These are phyloP conservation scores for Phytopythium ostracodes DNA, from an alignment of 352 stramenopile species.

Conservation along the genomic window DNA sequence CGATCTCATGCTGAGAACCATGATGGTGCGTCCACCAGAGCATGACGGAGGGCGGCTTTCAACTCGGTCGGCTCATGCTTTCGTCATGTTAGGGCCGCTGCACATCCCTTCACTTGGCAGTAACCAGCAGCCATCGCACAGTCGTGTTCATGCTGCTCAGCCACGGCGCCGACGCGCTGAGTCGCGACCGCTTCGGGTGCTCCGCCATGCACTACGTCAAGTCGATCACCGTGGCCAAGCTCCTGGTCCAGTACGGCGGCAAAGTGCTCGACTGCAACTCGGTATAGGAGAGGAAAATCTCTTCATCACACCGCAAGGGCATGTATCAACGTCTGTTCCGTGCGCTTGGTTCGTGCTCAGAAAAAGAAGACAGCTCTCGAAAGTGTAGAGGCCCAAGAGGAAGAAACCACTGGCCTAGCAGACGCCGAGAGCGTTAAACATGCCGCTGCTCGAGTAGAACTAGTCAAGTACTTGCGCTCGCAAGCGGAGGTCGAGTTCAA, in stretches of 20 bases:
- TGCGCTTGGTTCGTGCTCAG: slow-evolving; percentile 13
- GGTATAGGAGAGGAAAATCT: too few relatives aligned
- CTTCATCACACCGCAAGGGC: background rate
- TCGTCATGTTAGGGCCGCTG: slow-evolving; percentile 37
- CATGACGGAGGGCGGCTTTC: background rate
- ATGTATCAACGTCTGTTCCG: background rate
- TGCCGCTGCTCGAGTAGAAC: slow-evolving; percentile 10
- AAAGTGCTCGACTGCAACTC: slow-evolving; percentile 58
- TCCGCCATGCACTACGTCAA: slow-evolving; percentile 71
- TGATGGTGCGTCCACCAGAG: slow-evolving; percentile 35
- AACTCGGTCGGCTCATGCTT: background rate
- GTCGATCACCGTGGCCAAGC: slow-evolving; percentile 55
- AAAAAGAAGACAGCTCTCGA: slow-evolving; percentile 57
- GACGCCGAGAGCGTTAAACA: background rate
- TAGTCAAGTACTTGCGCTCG: slow-evolving; percentile 45
- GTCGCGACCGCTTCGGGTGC: slow-evolving; percentile 55
- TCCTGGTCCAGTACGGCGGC: slow-evolving; percentile 56
- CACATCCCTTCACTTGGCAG: slow-evolving; percentile 55
- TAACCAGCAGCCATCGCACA: slow-evolving; percentile 47
- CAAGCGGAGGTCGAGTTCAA: slow-evolving; percentile 50
- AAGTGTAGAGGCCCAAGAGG: slow-evolving; percentile 15
- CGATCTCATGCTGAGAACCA: slow-evolving; percentile 55
- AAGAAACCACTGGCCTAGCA: background rate
- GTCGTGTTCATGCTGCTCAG: slow-evolving; percentile 69
- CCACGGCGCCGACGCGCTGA: slow-evolving; percentile 48